Base-by-base conservation (phyloP, 805 yeast species). In the Kodamaea kaohsiungensis region DNA sequence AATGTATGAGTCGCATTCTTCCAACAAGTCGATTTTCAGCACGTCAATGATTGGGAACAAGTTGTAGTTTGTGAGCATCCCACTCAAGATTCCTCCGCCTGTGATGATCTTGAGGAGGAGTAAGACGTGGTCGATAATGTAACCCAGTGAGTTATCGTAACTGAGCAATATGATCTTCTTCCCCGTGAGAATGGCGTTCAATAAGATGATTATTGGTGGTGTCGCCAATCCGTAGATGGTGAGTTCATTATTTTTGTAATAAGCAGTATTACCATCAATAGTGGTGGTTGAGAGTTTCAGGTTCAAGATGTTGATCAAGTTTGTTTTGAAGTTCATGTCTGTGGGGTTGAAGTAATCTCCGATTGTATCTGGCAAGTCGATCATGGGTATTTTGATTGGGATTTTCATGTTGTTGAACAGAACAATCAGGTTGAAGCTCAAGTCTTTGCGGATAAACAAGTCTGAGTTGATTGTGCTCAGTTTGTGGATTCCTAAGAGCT, bases 31-130 rank as follows among this genome's bases (percentile, higher is more conserved):
- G 45, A 85, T 69, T 55, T 83, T 79, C 2, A 86, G 81, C 1
- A 86, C 79, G 58, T 87, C 91, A 43, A 85, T 71, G 30, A 84
- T 77, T 1, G 91, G 91, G 59, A 82, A 80, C 19, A 83, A 56
- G 68, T 75, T 62, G 71, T 66, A 61, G 68, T 72, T 61, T 22
- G 70, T 63, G 33, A 75, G 61, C 45, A 72, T 46, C 49, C 81
- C 74, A 58, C 78, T 61, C 63, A 79, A 60, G 53, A 81, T 67
- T 51, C 83, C 71, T 47, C 74, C 69, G 38, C 79, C 73, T 51
- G 72, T 62, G 49, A 80, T 73, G 43, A 83, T 62, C 65, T 79
- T 65, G 67, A 70, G 52, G 50, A 72, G 61, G 62, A 79, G 54
- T 70, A 79, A 53, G 56, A 69, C 43, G 68, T 71, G 64, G 72